These are phyloP conservation scores for Uronychia setigera DNA, from an alignment of 73 alveolate genomes.

Conservation along the genomic window DNA sequence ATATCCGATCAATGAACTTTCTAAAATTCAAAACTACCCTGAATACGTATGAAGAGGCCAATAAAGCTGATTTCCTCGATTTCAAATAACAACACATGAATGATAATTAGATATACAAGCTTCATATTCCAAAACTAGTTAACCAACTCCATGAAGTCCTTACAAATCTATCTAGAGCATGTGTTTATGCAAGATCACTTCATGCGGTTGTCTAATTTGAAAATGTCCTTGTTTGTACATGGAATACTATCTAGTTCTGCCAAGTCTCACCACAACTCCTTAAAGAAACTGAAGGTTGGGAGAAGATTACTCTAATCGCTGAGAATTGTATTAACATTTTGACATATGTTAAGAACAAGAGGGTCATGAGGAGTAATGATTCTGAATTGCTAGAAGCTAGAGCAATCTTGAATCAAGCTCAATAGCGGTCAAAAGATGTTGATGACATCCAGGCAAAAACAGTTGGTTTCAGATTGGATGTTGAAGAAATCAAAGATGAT, in stretches of 20 bases:
- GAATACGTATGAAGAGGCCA: conserved; percentile 30
- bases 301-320: conserved; percentile 29
- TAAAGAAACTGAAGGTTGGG: conserved; percentile 49
- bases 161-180: conserved; percentile 33
- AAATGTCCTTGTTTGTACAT: conserved; percentile 34
- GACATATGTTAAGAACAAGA: conserved; percentile 17
- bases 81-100: conserved; percentile 34
- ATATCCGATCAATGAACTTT: conserved; percentile 24
- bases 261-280: conserved; percentile 36
- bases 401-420: neutral
- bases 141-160: conserved; percentile 12
- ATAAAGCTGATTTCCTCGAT: neutral
- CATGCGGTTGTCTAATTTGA: conserved; percentile 59
- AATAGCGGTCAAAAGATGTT: neutral
- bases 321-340: conserved; percentile 38
- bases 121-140: conserved; percentile 23
- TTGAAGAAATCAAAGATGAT: conserved; percentile 9
- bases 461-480: conserved; percentile 28
- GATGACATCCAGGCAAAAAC: conserved; percentile 7
- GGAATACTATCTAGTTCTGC: conserved; percentile 47
- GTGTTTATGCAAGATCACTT: conserved; percentile 46
- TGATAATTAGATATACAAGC: conserved; percentile 13
- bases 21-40: conserved; percentile 19
- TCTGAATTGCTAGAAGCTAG: neutral
- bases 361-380: neutral